A percentile compares a stretch with the other conserved stretches of the same genome.
Conservation (phyloP, 1,284 basidiomycete species). For the Cryptococcus sp. region DNA sequence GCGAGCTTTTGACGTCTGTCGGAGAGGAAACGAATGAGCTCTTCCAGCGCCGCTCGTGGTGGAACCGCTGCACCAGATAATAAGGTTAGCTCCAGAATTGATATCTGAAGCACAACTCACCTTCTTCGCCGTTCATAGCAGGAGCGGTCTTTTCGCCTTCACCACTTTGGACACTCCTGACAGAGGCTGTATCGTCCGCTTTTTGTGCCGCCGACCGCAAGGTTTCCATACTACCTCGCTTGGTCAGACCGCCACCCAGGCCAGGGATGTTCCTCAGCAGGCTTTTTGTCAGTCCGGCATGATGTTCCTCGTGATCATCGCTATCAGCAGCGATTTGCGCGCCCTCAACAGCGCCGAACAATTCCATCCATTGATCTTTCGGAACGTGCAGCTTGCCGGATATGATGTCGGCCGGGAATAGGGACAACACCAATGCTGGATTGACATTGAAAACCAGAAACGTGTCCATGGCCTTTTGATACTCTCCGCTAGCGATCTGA, state of each 20-base stretch:
- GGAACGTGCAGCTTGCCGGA: slow-evolving; percentile 75
- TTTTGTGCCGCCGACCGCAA: slow-evolving; percentile 16
- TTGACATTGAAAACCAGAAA: slow-evolving; percentile 88
- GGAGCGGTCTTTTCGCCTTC: slow-evolving; percentile 21
- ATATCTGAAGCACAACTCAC: slow-evolving; percentile 16
- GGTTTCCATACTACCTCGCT: slow-evolving; percentile 45
- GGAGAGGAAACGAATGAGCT: slow-evolving; percentile 63
- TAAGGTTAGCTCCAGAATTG: not conserved
- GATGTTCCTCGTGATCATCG: slow-evolving; percentile 13
- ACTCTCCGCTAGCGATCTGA: slow-evolving; percentile 62
- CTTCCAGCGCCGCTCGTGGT: slow-evolving; percentile 53
- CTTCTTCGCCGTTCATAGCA: slow-evolving; percentile 26
- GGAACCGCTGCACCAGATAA: slow-evolving; percentile 11
- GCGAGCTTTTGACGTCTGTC: slow-evolving; percentile 82
- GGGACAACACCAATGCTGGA: slow-evolving; percentile 87
- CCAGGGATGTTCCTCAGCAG: slow-evolving; percentile 34
- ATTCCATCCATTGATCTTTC: slow-evolving; percentile 70
- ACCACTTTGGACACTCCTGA: slow-evolving; percentile 16
- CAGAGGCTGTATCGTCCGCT: slow-evolving; percentile 17
- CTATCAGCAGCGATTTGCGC: slow-evolving; percentile 43
- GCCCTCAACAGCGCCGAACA: slow-evolving; percentile 75
- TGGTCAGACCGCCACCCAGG: slow-evolving; percentile 24
- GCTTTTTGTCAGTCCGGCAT: slow-evolving; percentile 19
- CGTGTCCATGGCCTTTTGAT: slow-evolving; percentile 69
- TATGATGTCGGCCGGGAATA: slow-evolving; percentile 74